These are phyloP conservation scores for Lachnellula subtilissima DNA, from an alignment of 2,329 filamentous ascomycete species.

Conservation along the genomic window DNA sequence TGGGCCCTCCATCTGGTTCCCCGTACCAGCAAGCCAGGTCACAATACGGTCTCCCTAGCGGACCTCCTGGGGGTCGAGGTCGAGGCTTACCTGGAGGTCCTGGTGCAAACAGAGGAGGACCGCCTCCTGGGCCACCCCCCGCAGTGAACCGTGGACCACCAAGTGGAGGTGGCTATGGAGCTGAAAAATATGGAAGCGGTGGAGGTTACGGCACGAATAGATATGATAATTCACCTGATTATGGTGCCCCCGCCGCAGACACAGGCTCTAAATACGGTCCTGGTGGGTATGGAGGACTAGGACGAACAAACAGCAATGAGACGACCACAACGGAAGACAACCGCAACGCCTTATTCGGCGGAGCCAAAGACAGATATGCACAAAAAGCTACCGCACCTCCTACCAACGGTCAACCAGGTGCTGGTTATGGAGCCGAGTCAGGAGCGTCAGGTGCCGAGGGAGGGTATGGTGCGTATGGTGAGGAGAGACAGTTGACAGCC, in stretches of 20 bases:
- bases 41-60: conserved; percentile 25
- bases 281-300: conserved; percentile 59
- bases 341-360: conserved; percentile 57
- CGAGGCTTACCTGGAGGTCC: conserved; percentile 37
- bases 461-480: conserved; percentile 53
- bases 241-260: conserved; percentile 24
- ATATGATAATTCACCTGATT: conserved; percentile 41
- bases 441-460: conserved; percentile 16
- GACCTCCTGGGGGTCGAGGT: conserved; percentile 29
- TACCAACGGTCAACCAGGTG: conserved; percentile 20
- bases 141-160: conserved; percentile 19
- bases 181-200: conserved; percentile 47
- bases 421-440: conserved; percentile 26
- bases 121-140: conserved; percentile 4
- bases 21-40: conserved; percentile 23
- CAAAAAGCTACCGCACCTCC: conserved; percentile 21
- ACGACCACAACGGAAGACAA: conserved; percentile 44
- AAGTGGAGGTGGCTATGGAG: conserved; percentile 45
- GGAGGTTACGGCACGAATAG: conserved; percentile 49
- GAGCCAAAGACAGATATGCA: conserved; percentile 32
- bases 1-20: conserved; percentile 32
- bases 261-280: conserved; percentile 40
- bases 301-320: conserved; percentile 40
- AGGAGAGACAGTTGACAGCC: conserved; percentile 72
- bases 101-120: conserved; percentile 24